Conservation (phyloP, 495 filamentous ascomycete genomes). For the Platismatia glauca region DNA sequence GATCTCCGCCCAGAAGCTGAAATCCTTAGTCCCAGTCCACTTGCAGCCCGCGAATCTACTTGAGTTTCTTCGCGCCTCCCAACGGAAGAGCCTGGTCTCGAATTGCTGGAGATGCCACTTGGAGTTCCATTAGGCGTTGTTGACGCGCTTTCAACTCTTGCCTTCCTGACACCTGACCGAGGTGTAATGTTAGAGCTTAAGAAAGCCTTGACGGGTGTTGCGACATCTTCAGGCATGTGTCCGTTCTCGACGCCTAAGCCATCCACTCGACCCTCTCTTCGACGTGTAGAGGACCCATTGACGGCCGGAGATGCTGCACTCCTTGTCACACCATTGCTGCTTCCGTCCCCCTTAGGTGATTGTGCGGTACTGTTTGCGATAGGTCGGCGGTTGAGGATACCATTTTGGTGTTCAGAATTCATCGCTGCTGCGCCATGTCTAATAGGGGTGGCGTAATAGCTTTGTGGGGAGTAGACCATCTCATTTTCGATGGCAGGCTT, state of each 20-base stretch:
- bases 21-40: conserved; percentile 10
- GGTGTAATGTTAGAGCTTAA: conserved; percentile 62
- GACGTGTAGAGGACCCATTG: conserved; percentile 31
- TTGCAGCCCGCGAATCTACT: conserved; percentile 5
- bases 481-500: neutral
- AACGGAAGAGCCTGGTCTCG: conserved; percentile 29
- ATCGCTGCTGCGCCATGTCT: conserved; percentile 10
- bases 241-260: conserved; percentile 28
- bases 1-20: conserved; percentile 5
- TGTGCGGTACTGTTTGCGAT: conserved; percentile 4
- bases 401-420: conserved; percentile 11
- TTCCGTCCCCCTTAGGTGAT: conserved; percentile 10
- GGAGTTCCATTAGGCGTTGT: conserved; percentile 53
- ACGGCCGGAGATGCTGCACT: conserved; percentile 34
- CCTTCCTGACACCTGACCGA: conserved; percentile 57
- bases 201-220: conserved; percentile 45
- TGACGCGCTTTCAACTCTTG: conserved; percentile 54
- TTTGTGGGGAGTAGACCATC: conserved; percentile 7
- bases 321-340: conserved; percentile 28
- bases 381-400: conserved; percentile 7
- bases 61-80: conserved; percentile 25
- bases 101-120: conserved; percentile 32
- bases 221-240: conserved; percentile 31
- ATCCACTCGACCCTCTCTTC: conserved; percentile 31
- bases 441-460: neutral